Percentiles rank a stretch among this genome's conserved stretches.
These are phyloP conservation scores for Neospora caninum DNA, from an alignment of 169 alveolate genomes.

Conservation along the genomic window DNA sequence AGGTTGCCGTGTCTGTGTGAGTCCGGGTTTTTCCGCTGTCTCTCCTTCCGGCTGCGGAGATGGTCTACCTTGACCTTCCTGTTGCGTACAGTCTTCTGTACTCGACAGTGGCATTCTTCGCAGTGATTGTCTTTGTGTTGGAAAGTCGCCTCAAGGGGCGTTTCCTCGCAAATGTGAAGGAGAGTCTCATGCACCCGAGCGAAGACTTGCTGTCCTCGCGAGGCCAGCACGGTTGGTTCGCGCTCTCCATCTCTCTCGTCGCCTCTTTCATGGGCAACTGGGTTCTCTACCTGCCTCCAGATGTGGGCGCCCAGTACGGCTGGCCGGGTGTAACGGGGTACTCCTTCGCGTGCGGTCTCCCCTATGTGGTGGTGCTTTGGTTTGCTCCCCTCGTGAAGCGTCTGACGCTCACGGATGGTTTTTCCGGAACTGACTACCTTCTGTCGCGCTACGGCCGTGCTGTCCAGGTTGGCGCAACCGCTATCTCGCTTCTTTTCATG, in stretches of 20 bases:
- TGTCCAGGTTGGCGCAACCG: conserved; percentile 38
- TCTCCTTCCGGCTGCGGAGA: neutral
- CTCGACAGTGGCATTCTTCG: neutral
- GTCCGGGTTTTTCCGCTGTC: neutral
- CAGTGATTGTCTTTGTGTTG: neutral
- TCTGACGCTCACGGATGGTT: neutral
- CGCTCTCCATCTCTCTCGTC: conserved; percentile 51
- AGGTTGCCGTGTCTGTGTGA: no score
- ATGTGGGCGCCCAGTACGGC: conserved; percentile 59
- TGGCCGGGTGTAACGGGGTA: conserved; percentile 60
- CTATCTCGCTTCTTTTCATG: conserved; percentile 60
- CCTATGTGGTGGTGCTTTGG: conserved; percentile 50
- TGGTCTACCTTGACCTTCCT: neutral
- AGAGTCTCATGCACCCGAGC: neutral
- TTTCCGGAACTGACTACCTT: conserved; percentile 56
- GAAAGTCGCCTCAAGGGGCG: neutral
- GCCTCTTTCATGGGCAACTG: conserved; percentile 70
- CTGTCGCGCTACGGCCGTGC: conserved; percentile 50
- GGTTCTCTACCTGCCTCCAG: conserved; percentile 61
- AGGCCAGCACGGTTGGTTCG: conserved; percentile 36
- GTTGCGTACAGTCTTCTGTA: neutral
- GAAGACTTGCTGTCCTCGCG: conserved; percentile 46
- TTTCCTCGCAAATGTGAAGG: neutral
- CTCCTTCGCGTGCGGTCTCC: conserved; percentile 46
- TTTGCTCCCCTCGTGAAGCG: conserved; percentile 42